Percentiles rank a stretch among this genome's conserved stretches.
Evolutionary conservation across 2,329 filamentous ascomycete genomes (phyloP).

Genomic region (Colletotrichum nymphaeae): DNA sequence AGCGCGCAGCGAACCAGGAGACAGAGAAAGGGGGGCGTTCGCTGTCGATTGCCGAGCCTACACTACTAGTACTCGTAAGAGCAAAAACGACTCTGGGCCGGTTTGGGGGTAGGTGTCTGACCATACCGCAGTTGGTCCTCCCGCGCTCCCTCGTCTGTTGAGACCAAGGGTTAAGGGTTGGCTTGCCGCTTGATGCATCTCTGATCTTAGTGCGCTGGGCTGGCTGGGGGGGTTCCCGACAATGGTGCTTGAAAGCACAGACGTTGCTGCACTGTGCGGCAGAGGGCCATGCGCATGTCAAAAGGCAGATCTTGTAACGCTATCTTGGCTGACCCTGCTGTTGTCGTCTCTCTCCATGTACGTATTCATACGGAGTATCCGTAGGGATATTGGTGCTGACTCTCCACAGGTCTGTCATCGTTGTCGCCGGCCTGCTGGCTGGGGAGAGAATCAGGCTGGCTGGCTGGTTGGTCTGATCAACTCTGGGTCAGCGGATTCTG

Average conservation of each 20-base stretch:
- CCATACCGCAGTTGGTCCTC: not conserved
- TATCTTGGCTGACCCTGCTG: constrained; percentile 28
- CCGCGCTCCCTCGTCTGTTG: not conserved
- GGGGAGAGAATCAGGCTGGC: not conserved
- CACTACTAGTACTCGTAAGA: no score
- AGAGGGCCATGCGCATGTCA: constrained; percentile 36
- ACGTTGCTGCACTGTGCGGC: constrained; percentile 35
- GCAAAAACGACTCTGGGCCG: not conserved
- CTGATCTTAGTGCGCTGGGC: constrained; percentile 31
- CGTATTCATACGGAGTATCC: not conserved
- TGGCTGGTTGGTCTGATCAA: not conserved
- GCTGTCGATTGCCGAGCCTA: constrained; percentile 32
- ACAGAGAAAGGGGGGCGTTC: constrained; percentile 11
- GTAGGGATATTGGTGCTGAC: not conserved
- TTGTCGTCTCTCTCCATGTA: not conserved
- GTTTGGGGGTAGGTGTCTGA: not conserved
- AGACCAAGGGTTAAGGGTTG: not conserved
- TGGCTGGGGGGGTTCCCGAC: constrained; percentile 18
- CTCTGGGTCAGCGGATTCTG: not conserved
- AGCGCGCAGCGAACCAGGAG: not conserved
- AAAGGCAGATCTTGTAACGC: constrained; percentile 35
- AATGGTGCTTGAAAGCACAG: constrained; percentile 27
- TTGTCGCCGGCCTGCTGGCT: not conserved
- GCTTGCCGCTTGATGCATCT: constrained; percentile 21
- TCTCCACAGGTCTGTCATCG: not conserved